A percentile compares a stretch with the other conserved stretches of the same genome.
Evolutionary conservation across 345 rosid genomes (phyloP).

Genomic region (Bruguiera sexangula): DNA sequence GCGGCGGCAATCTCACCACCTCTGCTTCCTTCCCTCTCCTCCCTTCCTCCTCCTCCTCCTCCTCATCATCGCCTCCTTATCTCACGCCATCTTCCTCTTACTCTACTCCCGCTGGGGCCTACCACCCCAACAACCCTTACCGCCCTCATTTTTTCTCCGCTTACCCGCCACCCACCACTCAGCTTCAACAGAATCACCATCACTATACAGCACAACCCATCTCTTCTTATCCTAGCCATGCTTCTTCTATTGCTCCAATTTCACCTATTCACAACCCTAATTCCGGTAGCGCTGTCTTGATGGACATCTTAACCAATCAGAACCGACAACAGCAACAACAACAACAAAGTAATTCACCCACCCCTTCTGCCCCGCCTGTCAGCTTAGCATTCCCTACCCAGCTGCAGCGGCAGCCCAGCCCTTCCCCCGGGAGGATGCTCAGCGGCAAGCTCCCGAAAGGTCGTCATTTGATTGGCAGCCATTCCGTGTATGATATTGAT

Average conservation of each 20-base stretch:
- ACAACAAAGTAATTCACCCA: conserved; percentile 7
- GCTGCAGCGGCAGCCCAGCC: neutral
- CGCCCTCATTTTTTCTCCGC: conserved; percentile 19
- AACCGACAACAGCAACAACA: conserved; percentile 3
- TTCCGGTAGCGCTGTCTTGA: neutral
- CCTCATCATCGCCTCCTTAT: neutral
- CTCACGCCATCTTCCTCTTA: conserved; percentile 37
- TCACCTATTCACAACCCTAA: conserved; percentile 34
- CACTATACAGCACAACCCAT: conserved; percentile 1
- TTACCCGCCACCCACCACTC: conserved; percentile 26
- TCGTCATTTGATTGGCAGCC: conserved; percentile 48
- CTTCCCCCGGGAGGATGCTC: conserved; percentile 37
- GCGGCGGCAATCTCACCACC: conserved; percentile 6
- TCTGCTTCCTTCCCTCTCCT: conserved; percentile 11
- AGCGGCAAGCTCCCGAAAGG: conserved; percentile 59
- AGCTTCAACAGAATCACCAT: conserved; percentile 23
- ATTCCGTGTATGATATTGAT: conserved; percentile 62
- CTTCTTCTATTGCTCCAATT: conserved; percentile 25
- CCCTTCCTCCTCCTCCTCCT: conserved; percentile 8
- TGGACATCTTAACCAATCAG: conserved; percentile 26
- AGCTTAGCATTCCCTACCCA: conserved; percentile 13
- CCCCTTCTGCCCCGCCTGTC: conserved; percentile 3
- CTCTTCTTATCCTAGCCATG: neutral
- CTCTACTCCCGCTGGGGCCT: conserved; percentile 40
- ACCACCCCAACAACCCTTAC: conserved; percentile 19